These are phyloP conservation scores for Oryza nivara DNA, from an alignment of 176 grass and related monocot species.

Conservation along the genomic window DNA sequence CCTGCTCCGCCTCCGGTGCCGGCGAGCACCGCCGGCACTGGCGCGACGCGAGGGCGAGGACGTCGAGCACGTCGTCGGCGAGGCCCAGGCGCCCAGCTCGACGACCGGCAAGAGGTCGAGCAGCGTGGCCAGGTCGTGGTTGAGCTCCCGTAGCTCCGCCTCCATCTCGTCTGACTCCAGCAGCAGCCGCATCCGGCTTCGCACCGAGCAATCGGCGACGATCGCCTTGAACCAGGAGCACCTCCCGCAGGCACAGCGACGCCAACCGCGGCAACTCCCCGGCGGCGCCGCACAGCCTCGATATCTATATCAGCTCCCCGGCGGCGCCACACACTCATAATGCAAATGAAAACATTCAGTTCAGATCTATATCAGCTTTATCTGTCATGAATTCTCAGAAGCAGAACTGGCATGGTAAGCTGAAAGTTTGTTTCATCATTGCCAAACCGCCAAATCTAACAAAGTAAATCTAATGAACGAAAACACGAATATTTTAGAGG, in stretches of 20 bases:
- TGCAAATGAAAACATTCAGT: neutral
- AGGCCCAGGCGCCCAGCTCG: constrained; percentile 54
- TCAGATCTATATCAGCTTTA: constrained; percentile 53
- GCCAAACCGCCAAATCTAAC: neutral
- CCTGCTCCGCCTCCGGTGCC: constrained; percentile 28
- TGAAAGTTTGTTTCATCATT: constrained; percentile 49
- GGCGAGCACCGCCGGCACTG: constrained; percentile 68
- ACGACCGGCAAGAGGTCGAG: constrained; percentile 73
- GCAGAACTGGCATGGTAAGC: constrained; percentile 73
- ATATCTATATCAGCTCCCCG: too few relatives aligned
- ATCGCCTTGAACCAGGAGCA: constrained; percentile 74
- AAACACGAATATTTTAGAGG: too few relatives aligned
- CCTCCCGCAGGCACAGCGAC: constrained; percentile 83
- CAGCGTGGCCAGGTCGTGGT: constrained; percentile 76
- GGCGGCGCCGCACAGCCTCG: neutral
- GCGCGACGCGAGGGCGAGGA: constrained; percentile 65
- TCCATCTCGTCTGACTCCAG: constrained; percentile 61
- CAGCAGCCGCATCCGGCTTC: constrained; percentile 75
- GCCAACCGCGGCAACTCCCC: constrained; percentile 58
- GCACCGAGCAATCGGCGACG: constrained; percentile 58
- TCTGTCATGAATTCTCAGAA: constrained; percentile 82
- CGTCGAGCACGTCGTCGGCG: constrained; percentile 65
- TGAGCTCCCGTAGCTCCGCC: constrained; percentile 67
- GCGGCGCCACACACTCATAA: too few relatives aligned
- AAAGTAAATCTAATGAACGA: neutral